Conservation (phyloP, 2,329 filamentous ascomycete genomes). For the Mycosphaerelloides madeirae region DNA sequence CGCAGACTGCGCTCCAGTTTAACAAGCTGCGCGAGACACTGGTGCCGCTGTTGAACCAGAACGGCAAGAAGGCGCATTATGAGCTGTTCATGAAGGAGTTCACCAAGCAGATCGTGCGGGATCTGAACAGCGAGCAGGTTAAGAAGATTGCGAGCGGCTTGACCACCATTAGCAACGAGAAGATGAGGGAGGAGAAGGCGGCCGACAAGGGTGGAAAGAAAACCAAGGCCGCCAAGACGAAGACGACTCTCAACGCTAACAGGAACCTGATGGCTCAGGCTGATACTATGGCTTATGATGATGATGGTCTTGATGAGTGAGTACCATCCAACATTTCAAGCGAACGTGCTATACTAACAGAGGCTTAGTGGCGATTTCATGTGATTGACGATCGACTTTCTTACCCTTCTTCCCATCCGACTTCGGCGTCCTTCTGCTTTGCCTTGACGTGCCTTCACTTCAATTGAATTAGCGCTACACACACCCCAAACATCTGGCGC, state of each 20-base stretch:
- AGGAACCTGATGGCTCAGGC: slow-evolving; percentile 52
- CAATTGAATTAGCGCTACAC: too few relatives aligned
- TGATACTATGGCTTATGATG: slow-evolving; percentile 75
- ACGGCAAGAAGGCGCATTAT: slow-evolving; percentile 87
- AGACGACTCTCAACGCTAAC: slow-evolving; percentile 70
- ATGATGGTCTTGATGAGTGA: slow-evolving; percentile 77
- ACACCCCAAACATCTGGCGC: too few relatives aligned
- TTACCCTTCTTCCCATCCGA: too few relatives aligned
- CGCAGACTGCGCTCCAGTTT: slow-evolving; percentile 81
- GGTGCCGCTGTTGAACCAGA: slow-evolving; percentile 68
- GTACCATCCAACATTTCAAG: slow-evolving; percentile 38
- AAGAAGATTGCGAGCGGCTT: slow-evolving; percentile 88
- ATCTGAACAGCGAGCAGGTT: slow-evolving; percentile 85
- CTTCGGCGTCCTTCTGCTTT: too few relatives aligned
- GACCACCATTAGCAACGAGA: slow-evolving; percentile 92
- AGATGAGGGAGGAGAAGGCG: slow-evolving; percentile 97
- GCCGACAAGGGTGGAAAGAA: slow-evolving; percentile 95
- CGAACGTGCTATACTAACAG: background rate
- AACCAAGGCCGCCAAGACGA: slow-evolving; percentile 92
- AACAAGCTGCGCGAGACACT: slow-evolving; percentile 71
- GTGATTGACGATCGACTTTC: slow-evolving; percentile 2
- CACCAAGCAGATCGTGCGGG: slow-evolving; percentile 77
- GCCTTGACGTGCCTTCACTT: too few relatives aligned
- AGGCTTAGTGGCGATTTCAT: slow-evolving; percentile 14
- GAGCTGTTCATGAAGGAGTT: slow-evolving; percentile 87